A percentile compares a stretch with the other conserved stretches of the same genome.
These are phyloP conservation scores for Gentiana macrophylla DNA, from an alignment of 257 asterid genomes.

Conservation along the genomic window DNA sequence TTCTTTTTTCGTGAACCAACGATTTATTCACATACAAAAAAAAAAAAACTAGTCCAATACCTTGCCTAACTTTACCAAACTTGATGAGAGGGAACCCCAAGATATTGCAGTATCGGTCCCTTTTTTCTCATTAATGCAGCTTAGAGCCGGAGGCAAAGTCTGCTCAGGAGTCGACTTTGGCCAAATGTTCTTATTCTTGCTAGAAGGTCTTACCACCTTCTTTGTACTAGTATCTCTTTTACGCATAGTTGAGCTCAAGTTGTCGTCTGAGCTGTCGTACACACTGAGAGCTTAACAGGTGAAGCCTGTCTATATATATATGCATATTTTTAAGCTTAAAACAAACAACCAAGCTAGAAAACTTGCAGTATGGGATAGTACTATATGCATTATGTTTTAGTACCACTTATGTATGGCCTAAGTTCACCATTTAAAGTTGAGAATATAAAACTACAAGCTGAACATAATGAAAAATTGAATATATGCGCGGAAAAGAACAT, in stretches of 20 bases:
- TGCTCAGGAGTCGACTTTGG: slow-evolving; percentile 21
- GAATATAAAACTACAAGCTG: background rate
- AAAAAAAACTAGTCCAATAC: slow-evolving; percentile 18
- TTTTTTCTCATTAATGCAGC: slow-evolving; percentile 31
- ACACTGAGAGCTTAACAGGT: too few species aligned
- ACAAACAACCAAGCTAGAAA: background rate
- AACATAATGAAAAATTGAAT: background rate
- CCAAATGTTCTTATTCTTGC: slow-evolving; percentile 18
- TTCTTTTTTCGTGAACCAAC: too few species aligned
- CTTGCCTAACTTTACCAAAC: slow-evolving; percentile 56
- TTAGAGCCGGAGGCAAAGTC: slow-evolving; percentile 17
- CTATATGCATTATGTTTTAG: too few species aligned
- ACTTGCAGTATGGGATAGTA: background rate
- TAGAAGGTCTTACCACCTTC: slow-evolving; percentile 19
- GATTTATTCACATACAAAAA: background rate
- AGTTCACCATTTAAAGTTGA: too few species aligned
- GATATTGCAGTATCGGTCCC: slow-evolving; percentile 42
- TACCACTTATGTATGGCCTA: too few species aligned
- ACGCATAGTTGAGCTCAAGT: slow-evolving; percentile 20
- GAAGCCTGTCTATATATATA: slow-evolving; percentile 41
- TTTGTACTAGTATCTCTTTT: slow-evolving; percentile 19
- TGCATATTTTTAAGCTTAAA: slow-evolving; percentile 6
- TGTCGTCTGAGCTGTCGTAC: slow-evolving; percentile 56
- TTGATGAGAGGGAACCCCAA: slow-evolving; percentile 47
- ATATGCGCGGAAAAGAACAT: background rate